phyloP scores from a whole-genome alignment of 495 filamentous ascomycete genomes.

The Clavariopsis aquatica region DNA sequence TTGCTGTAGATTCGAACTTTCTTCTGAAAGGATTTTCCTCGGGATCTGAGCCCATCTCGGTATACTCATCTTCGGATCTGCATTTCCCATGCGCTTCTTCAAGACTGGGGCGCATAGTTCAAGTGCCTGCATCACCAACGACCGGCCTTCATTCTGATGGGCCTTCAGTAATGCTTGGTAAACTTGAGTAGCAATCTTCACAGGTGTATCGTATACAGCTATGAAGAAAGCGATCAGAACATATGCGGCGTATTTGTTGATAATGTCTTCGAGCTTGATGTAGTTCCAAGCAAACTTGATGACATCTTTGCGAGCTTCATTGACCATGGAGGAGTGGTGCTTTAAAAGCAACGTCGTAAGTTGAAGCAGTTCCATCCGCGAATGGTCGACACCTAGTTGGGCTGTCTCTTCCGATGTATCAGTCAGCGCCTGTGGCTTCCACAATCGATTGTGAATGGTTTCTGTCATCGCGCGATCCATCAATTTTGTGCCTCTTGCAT shows the following conservation, averaged over 20 bases:
- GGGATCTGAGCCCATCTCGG: conserved; percentile 89
- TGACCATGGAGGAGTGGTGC: conserved; percentile 79
- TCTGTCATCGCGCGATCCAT: conserved; percentile 89
- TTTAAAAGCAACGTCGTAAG: conserved; percentile 93
- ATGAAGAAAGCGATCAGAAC: conserved; percentile 98
- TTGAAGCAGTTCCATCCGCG: conserved; percentile 92
- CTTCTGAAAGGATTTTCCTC: conserved; percentile 86
- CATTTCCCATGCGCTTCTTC: conserved; percentile 64
- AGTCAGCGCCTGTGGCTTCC: conserved; percentile 76
- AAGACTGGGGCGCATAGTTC: conserved; percentile 93
- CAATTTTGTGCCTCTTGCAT: conserved; percentile 66
- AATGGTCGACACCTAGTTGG: conserved; percentile 89
- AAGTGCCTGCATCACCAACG: conserved; percentile 88
- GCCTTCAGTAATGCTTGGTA: conserved; percentile 88
- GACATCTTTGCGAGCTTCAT: conserved; percentile 93
- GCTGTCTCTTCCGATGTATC: conserved; percentile 83
- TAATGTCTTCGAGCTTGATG: conserved; percentile 94
- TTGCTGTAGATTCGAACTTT: conserved; percentile 95
- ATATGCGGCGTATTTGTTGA: conserved; percentile 98
- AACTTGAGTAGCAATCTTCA: conserved; percentile 93
- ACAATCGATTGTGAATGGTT: conserved; percentile 87
- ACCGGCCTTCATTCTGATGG: conserved; percentile 90
- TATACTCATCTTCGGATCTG: conserved; percentile 55
- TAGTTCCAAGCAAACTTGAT: conserved; percentile 99
- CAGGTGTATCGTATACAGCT: conserved; percentile 90